These are phyloP conservation scores for Exophiala lecanii-corni DNA, from an alignment of 2,329 filamentous ascomycete species.

Conservation along the genomic window DNA sequence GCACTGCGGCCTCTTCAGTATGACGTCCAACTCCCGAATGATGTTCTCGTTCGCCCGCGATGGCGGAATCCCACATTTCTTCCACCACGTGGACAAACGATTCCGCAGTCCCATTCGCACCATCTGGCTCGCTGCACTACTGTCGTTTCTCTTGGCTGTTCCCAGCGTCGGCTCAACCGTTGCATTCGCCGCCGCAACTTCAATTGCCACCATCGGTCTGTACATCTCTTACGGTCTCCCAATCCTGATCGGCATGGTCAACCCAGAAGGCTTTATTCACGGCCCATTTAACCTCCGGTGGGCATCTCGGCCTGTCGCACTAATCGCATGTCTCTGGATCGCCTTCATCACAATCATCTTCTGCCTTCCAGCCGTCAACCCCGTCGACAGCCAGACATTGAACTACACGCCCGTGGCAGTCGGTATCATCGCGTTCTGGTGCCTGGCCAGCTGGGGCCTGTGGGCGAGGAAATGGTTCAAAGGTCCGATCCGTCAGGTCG, in stretches of 20 bases:
- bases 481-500: conserved; percentile 51
- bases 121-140: conserved; percentile 52
- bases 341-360: conserved; percentile 54
- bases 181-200: conserved; percentile 55
- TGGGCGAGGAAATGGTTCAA: conserved; percentile 54
- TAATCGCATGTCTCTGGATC: conserved; percentile 50
- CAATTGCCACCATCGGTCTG: conserved; percentile 55
- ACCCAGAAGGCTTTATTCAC: conserved; percentile 48
- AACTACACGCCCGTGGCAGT: conserved; percentile 59
- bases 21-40: conserved; percentile 62
- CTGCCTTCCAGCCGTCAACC: conserved; percentile 53
- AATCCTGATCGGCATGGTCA: conserved; percentile 52
- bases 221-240: conserved; percentile 57
- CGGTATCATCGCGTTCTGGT: conserved; percentile 50
- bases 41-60: conserved; percentile 66
- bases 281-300: conserved; percentile 52
- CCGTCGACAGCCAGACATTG: conserved; percentile 52
- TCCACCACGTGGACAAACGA: conserved; percentile 49
- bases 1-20: conserved; percentile 56
- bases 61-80: conserved; percentile 55
- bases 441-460: conserved; percentile 47
- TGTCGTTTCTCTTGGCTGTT: conserved; percentile 53
- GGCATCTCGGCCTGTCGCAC: conserved; percentile 45
- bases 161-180: conserved; percentile 53
- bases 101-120: conserved; percentile 46